Percentiles rank a stretch among this genome's conserved stretches.
These are phyloP conservation scores for Aspergillus tamarii DNA, from an alignment of 2,329 filamentous ascomycete genomes.

Conservation along the genomic window DNA sequence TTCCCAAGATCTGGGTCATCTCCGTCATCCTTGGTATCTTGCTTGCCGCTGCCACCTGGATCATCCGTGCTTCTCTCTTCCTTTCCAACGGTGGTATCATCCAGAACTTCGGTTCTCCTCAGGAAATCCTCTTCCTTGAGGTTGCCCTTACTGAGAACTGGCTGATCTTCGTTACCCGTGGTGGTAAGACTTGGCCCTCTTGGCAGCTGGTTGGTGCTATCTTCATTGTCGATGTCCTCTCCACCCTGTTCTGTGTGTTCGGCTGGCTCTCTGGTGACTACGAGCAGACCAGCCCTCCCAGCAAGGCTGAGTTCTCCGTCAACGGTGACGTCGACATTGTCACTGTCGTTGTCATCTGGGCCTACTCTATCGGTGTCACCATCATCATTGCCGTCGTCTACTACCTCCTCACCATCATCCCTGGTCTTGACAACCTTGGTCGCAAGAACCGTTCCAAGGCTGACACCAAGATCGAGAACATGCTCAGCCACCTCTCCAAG, in stretches of 20 bases:
- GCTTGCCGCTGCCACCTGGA: slow-evolving; percentile 72
- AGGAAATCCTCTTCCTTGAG: slow-evolving; percentile 85
- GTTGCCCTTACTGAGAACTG: slow-evolving; percentile 93
- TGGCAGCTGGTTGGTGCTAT: slow-evolving; percentile 75
- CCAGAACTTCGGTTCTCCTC: slow-evolving; percentile 73
- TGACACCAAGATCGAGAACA: slow-evolving; percentile 59
- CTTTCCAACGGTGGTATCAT: slow-evolving; percentile 71
- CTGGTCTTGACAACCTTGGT: slow-evolving; percentile 54
- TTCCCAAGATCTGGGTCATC: slow-evolving; percentile 81
- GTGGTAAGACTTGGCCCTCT: slow-evolving; percentile 72
- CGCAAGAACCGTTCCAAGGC: slow-evolving; percentile 55
- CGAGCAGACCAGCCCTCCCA: slow-evolving; percentile 31
- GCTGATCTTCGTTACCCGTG: slow-evolving; percentile 96
- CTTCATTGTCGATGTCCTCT: slow-evolving; percentile 69
- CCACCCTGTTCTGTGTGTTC: slow-evolving; percentile 75
- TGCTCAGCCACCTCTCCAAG: slow-evolving; percentile 56
- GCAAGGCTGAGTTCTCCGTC: slow-evolving; percentile 35
- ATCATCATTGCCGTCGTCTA: slow-evolving; percentile 58
- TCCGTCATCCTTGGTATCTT: slow-evolving; percentile 61
- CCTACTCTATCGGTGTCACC: slow-evolving; percentile 57
- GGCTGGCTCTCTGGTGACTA: slow-evolving; percentile 68
- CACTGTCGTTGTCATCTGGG: slow-evolving; percentile 57
- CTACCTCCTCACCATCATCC: slow-evolving; percentile 51
- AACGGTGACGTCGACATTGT: slow-evolving; percentile 62
- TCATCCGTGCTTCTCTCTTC: slow-evolving; percentile 72